These are phyloP conservation scores for Cladophialophora psammophila DNA, from an alignment of 2,329 filamentous ascomycete species.

Conservation along the genomic window DNA sequence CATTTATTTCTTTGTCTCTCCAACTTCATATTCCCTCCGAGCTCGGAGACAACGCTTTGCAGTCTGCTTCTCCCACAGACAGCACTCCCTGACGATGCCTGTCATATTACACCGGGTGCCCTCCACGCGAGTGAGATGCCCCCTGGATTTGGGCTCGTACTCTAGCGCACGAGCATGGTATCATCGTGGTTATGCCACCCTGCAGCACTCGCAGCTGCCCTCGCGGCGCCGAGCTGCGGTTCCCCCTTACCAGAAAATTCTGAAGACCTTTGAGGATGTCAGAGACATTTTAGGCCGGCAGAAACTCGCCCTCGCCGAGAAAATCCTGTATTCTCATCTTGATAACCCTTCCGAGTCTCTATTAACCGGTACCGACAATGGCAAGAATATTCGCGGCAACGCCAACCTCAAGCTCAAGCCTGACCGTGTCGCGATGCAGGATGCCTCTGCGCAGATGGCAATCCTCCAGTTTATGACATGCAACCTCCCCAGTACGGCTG, in stretches of 20 bases:
- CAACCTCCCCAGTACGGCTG: conserved; percentile 83
- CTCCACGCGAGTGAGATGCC: conserved; percentile 33
- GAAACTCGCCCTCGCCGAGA: conserved; percentile 87
- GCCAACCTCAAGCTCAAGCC: conserved; percentile 97
- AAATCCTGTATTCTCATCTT: conserved; percentile 96
- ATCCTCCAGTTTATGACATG: conserved; percentile 98
- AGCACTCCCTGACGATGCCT: conserved; percentile 26
- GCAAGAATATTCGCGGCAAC: conserved; percentile 80
- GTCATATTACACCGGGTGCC: conserved; percentile 31
- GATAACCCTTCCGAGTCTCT: conserved; percentile 89
- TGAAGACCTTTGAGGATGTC: conserved; percentile 78
- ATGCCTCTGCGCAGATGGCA: conserved; percentile 98
- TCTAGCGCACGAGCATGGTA: conserved; percentile 6
- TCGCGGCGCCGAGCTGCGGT: conserved; percentile 48
- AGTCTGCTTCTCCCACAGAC: not conserved
- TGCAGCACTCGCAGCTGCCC: conserved; percentile 25
- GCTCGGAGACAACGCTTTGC: conserved; percentile 2
- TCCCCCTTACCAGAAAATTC: conserved; percentile 83
- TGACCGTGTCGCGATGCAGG: conserved; percentile 98
- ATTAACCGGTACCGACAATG: conserved; percentile 81
- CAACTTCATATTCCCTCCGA: conserved; percentile 5
- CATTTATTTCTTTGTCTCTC: not conserved
- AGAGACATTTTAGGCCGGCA: conserved; percentile 72
- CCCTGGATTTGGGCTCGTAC: conserved; percentile 34
- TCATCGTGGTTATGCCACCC: conserved; percentile 37